Evolutionary conservation across 2,329 filamentous ascomycete genomes (phyloP).

Genomic region (Epichloe baconii): DNA sequence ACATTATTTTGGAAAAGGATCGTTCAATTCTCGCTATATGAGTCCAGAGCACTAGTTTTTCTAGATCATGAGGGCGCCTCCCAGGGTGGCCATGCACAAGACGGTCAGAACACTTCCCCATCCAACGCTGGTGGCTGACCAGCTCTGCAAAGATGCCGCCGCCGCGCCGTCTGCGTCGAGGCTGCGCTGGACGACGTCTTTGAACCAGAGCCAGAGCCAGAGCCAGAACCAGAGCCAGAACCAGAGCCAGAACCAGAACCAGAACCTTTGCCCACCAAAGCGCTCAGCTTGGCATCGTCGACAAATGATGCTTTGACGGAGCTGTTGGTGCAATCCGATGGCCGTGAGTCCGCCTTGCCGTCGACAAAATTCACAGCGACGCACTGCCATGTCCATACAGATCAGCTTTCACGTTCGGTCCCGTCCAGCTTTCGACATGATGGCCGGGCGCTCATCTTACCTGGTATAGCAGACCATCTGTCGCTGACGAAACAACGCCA

Average conservation of each 20-base stretch:
- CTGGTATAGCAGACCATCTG: constrained; percentile 45
- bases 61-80: constrained; percentile 17
- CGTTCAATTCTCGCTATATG: too few species aligned
- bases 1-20: too few species aligned
- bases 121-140: constrained; percentile 7
- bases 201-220: constrained; percentile 5
- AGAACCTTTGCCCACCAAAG: constrained; percentile 16
- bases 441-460: constrained; percentile 18
- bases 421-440: background rate
- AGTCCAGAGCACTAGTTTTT: background rate
- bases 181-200: constrained; percentile 11
- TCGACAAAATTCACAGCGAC: constrained; percentile 41
- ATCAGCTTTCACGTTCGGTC: background rate
- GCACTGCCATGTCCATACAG: constrained; percentile 26
- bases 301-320: constrained; percentile 18
- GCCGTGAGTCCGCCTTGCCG: constrained; percentile 16
- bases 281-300: constrained; percentile 21
- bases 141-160: constrained; percentile 11
- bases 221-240: background rate
- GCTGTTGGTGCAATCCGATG: constrained; percentile 24
- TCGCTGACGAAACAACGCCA: constrained; percentile 35
- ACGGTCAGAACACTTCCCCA: constrained; percentile 13
- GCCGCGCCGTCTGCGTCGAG: constrained; percentile 13
- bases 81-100: constrained; percentile 17
- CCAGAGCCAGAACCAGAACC: background rate